Conservation (phyloP, 2,329 filamentous ascomycete species). For the Colletotrichum plurivorum region DNA sequence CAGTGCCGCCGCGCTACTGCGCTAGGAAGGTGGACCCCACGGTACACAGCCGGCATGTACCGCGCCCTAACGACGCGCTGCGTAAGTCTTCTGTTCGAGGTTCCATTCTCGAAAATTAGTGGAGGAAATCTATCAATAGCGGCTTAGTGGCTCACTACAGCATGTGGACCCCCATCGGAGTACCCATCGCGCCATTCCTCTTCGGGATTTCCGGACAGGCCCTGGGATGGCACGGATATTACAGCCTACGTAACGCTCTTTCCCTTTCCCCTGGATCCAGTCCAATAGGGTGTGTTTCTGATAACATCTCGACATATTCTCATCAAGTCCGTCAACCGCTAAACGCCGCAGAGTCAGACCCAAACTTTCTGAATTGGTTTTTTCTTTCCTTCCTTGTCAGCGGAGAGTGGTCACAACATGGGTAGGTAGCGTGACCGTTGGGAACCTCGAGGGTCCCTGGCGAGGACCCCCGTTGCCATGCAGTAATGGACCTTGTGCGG, state of each 20-base stretch:
- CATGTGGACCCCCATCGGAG: conserved; percentile 11
- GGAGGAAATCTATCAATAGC: conserved; percentile 29
- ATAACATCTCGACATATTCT: neutral
- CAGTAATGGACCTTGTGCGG: too few relatives aligned
- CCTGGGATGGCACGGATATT: conserved; percentile 34
- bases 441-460: too few relatives aligned
- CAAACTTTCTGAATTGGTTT: neutral
- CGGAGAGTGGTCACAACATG: neutral
- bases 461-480: too few relatives aligned
- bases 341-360: neutral
- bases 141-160: conserved; percentile 9
- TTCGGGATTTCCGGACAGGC: conserved; percentile 24
- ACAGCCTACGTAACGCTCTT: conserved; percentile 35
- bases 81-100: conserved; percentile 24
- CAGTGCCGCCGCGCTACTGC: neutral
- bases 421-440: too few relatives aligned
- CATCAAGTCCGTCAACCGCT: neutral
- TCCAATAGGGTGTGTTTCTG: neutral
- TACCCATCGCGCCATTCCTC: conserved; percentile 4
- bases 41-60: conserved; percentile 8
- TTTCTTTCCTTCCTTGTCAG: neutral
- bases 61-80: conserved; percentile 13
- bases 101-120: conserved; percentile 14
- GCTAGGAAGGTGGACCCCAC: neutral
- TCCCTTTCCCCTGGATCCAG: neutral